Evolutionary conservation across 305 asterid species (phyloP).

Genomic region (Fraxinus dipetala): DNA sequence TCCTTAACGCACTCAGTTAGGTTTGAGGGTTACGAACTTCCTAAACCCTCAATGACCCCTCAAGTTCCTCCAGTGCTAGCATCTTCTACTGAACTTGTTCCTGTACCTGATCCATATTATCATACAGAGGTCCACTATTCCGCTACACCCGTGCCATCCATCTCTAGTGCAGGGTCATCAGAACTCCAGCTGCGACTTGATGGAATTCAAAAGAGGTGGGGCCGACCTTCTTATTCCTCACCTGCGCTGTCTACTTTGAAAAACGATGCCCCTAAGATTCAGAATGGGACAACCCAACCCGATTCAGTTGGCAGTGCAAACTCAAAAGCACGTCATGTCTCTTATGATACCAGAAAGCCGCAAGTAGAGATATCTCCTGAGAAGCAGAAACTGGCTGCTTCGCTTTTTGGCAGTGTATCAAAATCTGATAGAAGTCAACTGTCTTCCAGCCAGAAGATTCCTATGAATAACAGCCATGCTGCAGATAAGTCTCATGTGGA

Average conservation of each 20-base stretch:
- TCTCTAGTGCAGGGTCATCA: constrained; percentile 48
- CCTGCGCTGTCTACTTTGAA: constrained; percentile 55
- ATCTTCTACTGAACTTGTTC: constrained; percentile 69
- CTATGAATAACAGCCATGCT: constrained; percentile 38
- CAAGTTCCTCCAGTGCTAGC: constrained; percentile 42
- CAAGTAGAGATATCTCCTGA: constrained; percentile 70
- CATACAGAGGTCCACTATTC: constrained; percentile 42
- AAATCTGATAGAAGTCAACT: constrained; percentile 52
- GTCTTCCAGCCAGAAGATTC: constrained; percentile 42
- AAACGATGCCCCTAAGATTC: constrained; percentile 41
- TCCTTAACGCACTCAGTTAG: constrained; percentile 63
- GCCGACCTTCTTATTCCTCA: constrained; percentile 62
- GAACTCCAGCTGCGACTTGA: constrained; percentile 80
- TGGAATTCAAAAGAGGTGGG: constrained; percentile 96
- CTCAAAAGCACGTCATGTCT: constrained; percentile 36
- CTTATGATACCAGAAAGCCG: constrained; percentile 57
- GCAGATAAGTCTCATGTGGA: constrained; percentile 44
- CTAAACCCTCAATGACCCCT: constrained; percentile 59
- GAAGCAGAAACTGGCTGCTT: constrained; percentile 90
- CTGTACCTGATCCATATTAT: constrained; percentile 61
- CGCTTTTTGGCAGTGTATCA: constrained; percentile 68
- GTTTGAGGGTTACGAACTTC: constrained; percentile 90
- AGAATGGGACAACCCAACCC: constrained; percentile 48
- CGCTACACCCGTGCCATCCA: constrained; percentile 39
- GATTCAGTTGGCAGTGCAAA: constrained; percentile 43